phyloP scores from a whole-genome alignment of 208 protist species.

The Wallacemonas rigidus region DNA sequence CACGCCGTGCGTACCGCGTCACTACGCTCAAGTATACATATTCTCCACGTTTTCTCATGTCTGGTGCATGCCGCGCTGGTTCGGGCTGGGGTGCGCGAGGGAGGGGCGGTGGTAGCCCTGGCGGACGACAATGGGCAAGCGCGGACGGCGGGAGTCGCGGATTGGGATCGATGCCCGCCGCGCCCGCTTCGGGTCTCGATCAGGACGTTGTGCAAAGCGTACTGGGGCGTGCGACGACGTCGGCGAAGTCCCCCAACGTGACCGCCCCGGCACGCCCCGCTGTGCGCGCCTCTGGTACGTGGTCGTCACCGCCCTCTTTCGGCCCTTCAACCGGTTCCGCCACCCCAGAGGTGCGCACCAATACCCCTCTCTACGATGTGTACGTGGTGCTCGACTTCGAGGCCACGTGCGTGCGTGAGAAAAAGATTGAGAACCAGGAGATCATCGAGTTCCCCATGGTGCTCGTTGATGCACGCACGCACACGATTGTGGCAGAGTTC shows the following conservation, averaged over 20 bases:
- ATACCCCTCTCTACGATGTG: constrained; percentile 36
- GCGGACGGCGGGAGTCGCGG: not conserved
- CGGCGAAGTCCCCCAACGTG: too few species aligned
- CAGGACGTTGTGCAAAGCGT: constrained; percentile 15
- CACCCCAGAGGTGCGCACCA: too few species aligned
- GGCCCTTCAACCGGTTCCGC: too few species aligned
- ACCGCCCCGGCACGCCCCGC: too few species aligned
- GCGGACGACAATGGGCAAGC: too few species aligned
- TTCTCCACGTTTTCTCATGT: constrained; percentile 1
- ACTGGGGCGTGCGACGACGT: not conserved
- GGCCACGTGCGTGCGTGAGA: constrained; percentile 85
- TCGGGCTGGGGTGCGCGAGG: not conserved
- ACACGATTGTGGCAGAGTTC: constrained; percentile 65
- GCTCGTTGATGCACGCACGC: constrained; percentile 60
- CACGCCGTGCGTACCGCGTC: not conserved
- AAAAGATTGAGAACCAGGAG: constrained; percentile 49
- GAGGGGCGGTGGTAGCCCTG: too few species aligned
- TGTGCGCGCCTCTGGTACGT: too few species aligned
- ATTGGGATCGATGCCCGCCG: constrained; percentile 17
- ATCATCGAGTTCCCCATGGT: constrained; percentile 92
- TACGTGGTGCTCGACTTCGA: constrained; percentile 95
- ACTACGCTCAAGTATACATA: not conserved
- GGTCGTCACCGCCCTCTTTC: too few species aligned
- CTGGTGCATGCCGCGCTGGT: not conserved
- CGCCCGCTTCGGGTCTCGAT: constrained; percentile 23